Evolutionary conservation across 2,329 filamentous ascomycete genomes (phyloP).

Genomic region (Didymellaceae sp.): DNA sequence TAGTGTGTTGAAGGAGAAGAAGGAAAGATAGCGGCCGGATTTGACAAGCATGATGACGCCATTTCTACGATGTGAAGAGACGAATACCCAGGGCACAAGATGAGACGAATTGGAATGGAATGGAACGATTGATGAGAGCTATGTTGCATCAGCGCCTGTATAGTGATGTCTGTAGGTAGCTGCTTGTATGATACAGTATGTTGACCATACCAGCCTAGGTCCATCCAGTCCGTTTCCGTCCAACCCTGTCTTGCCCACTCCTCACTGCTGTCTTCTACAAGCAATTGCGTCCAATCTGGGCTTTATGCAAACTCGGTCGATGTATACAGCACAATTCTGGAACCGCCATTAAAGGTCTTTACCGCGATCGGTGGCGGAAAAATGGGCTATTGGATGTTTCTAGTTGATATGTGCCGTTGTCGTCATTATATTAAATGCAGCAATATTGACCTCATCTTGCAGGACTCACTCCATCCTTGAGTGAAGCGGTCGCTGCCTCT

Average conservation of each 20-base stretch:
- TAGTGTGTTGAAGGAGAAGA: slow-evolving; percentile 29
- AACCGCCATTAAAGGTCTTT: no score
- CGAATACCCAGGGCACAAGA: slow-evolving; percentile 28
- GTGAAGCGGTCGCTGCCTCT: slow-evolving; percentile 4
- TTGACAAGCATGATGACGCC: slow-evolving; percentile 8
- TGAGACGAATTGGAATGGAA: not conserved
- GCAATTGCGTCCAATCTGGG: no score
- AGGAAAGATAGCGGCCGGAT: not conserved
- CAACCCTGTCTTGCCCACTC: no score
- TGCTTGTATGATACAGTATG: slow-evolving; percentile 15
- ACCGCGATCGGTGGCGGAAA: no score
- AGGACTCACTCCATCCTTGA: slow-evolving; percentile 3
- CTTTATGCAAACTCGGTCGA: no score
- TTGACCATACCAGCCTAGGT: no score
- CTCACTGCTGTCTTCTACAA: no score
- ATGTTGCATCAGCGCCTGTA: slow-evolving; percentile 1
- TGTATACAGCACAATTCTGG: no score
- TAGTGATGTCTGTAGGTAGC: slow-evolving; percentile 4
- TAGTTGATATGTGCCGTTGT: no score
- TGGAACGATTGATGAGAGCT: slow-evolving; percentile 1
- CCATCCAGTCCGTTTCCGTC: no score
- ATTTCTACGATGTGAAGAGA: slow-evolving; percentile 20
- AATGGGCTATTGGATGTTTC: no score
- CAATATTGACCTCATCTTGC: slow-evolving; percentile 1
- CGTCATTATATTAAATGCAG: no score